Base-by-base conservation (phyloP, 371 early-diverging fungal species). In the Nematocida major region DNA sequence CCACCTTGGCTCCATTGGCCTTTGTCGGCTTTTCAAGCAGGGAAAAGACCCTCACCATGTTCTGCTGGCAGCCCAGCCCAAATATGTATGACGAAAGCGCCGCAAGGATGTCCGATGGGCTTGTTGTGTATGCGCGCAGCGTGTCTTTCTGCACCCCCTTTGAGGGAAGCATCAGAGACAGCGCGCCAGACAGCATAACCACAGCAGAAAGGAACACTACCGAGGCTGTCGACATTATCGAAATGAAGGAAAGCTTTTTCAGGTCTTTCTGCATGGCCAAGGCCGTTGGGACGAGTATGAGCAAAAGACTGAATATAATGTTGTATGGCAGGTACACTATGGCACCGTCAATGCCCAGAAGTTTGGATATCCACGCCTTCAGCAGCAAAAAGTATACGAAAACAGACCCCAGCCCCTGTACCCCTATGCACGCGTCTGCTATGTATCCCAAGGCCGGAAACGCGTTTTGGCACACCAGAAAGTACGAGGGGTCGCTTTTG, bases 21-120 rank as follows among this genome's bases (percentile, higher is more conserved):
- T 48, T 61, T 39, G 67, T 68, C 39, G 47, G 59, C 42, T 76
- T 65, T 34, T 78, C 57, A 48, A 82, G 45, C 40, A 79, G 45
- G 38, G 45, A 48, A 43, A 69, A 81, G 18, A 81, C 68, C 20
- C 36, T 43, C 7, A 82, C 66, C 80, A 82, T 82, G 57, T 81
- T 80, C 45, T 68, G 79, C 49, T 82, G 79, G 70, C 83, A 82
- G 1, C 81, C 81, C 70, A 82, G 51, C 30, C 78, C 79, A 57
- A 78, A 80, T 15, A 82, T 66, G 34, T 78, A 78, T n/a, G 47
- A 45, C 36, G 78, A 78, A 26, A 79, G 39, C 13, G 59, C 79
- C 3, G 4, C 39, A 42, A 59, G 59, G 11, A 79, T 38, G 7
- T 43, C 50, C 13, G 45, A 0, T 5, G 59, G 48, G 51, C 38